Base-by-base conservation (phyloP, 2,329 filamentous ascomycete genomes). In the Trichoderma gracile region DNA sequence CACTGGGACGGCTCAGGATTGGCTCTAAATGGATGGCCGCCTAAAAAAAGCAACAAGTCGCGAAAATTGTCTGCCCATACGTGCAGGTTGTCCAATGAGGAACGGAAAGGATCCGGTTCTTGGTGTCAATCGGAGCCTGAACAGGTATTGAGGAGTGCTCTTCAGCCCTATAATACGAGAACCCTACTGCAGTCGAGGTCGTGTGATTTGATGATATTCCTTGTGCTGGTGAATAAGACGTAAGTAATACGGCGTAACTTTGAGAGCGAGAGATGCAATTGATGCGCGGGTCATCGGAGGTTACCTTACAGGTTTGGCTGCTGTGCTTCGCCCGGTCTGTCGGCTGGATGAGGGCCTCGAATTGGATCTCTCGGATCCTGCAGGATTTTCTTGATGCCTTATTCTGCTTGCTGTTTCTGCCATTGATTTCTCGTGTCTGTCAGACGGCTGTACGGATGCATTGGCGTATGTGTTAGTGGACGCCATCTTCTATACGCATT, bases 31-130 rank as follows among this genome's bases (percentile, higher is more conserved):
- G 38, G 38, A 30, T 54, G 19, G 49, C 17, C 17, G 49, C 58
- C 58, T 62, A 62, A 62, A 62, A 61, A 62, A 62, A 62, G 59
- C 59, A 62, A 30, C 59, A 62, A 54, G 59, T 33, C 49, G 23
- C 25, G 25, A 25, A 40, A 61, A 38, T 38, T 14, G 12, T 38
- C 33, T 38, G 10, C 12, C 33, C 33, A 38, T 38, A 38, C 33
- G 33, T 38, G 33, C 33, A 38, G 33, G 12, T 14, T 10, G 33
- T 38, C 33, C 33, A 38, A 38, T 38, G 3, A 5, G 33, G 5
- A 12, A 38, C 12, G 33, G 9, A 40, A 54, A 54, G 43, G 12
- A 62, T 45, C 43, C 40, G 45, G 25, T 62, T 54, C 49, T 19
- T 27, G 19, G 8, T 43, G 59, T 54, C 59, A 10, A 46, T 54